Evolutionary conservation across 2,329 filamentous ascomycete species (phyloP).

Genomic region (Stemphylium lycopersici): DNA sequence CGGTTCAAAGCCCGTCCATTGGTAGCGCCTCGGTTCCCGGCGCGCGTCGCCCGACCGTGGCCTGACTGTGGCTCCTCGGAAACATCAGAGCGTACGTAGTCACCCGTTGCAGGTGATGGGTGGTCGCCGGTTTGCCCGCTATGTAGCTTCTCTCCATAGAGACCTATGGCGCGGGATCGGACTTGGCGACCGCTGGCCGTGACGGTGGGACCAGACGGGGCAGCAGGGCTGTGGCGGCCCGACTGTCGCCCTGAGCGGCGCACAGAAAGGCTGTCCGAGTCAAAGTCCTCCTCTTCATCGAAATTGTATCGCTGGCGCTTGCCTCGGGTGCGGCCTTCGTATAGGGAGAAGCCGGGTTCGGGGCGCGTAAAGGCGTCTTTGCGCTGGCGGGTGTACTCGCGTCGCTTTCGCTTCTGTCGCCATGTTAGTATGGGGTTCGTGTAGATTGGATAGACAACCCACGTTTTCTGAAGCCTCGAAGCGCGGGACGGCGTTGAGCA

Average conservation of each 20-base stretch:
- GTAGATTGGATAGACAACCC: conserved; percentile 19
- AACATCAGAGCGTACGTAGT: conserved; percentile 52
- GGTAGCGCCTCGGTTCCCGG: conserved; percentile 23
- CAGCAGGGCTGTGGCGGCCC: conserved; percentile 73
- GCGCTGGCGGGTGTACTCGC: conserved; percentile 86
- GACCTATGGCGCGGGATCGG: conserved; percentile 64
- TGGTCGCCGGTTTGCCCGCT: conserved; percentile 57
- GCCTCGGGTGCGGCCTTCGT: conserved; percentile 93
- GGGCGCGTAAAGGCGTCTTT: conserved; percentile 87
- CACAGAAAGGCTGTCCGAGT: conserved; percentile 70
- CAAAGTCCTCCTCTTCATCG: conserved; percentile 85
- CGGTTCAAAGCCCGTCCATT: conserved; percentile 35
- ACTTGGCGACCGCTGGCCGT: conserved; percentile 91
- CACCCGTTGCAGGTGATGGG: conserved; percentile 52
- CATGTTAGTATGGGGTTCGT: conserved; percentile 17
- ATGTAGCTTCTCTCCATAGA: conserved; percentile 68
- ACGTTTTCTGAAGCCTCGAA: conserved; percentile 95
- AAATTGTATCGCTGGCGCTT: conserved; percentile 98
- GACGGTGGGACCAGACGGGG: conserved; percentile 66
- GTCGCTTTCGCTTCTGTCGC: conserved; percentile 83
- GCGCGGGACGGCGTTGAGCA: conserved; percentile 78
- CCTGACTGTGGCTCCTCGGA: conserved; percentile 52
- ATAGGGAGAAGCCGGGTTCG: conserved; percentile 88
- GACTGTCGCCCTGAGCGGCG: conserved; percentile 71
- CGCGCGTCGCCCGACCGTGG: conserved; percentile 54